A percentile compares a stretch with the other conserved stretches of the same genome.
Evolutionary conservation across 129 eudicot species (phyloP).

Genomic region (Cynara cardunculus): DNA sequence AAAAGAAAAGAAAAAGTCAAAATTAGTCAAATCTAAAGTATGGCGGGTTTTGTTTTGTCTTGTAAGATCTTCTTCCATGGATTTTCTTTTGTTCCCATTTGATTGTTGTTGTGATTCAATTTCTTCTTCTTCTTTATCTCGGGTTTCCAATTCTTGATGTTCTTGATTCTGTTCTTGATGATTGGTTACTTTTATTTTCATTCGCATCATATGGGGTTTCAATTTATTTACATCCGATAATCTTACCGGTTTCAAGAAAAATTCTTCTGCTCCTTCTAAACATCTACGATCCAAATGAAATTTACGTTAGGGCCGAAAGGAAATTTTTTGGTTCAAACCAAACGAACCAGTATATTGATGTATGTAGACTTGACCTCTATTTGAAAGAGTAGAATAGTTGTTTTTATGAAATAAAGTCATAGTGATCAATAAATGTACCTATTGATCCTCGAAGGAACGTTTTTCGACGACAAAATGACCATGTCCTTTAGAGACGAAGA

Average conservation of each 20-base stretch:
- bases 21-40: constrained; percentile 39
- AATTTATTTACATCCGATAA: constrained; percentile 77
- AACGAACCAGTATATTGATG: too few relatives aligned
- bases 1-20: background rate
- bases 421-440: constrained; percentile 61
- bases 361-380: too few relatives aligned
- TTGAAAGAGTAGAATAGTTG: too few relatives aligned
- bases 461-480: constrained; percentile 95
- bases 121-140: background rate
- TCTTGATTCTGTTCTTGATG: constrained; percentile 21
- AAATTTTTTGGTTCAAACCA: too few relatives aligned
- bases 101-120: constrained; percentile 33
- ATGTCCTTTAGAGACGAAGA: constrained; percentile 69
- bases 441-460: constrained; percentile 83
- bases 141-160: constrained; percentile 16
- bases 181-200: constrained; percentile 37
- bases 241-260: constrained; percentile 85
- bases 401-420: too few relatives aligned
- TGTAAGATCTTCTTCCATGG: constrained; percentile 53
- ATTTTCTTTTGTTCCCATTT: constrained; percentile 58
- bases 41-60: constrained; percentile 55
- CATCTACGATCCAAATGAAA: constrained; percentile 43
- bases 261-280: constrained; percentile 94
- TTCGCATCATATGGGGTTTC: constrained; percentile 79
- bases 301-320: background rate